Evolutionary conservation across 176 grass and related monocot species (phyloP), one percentile per base, ranked within the genome.

Genomic region (Rhynchospora pubera): DNA sequence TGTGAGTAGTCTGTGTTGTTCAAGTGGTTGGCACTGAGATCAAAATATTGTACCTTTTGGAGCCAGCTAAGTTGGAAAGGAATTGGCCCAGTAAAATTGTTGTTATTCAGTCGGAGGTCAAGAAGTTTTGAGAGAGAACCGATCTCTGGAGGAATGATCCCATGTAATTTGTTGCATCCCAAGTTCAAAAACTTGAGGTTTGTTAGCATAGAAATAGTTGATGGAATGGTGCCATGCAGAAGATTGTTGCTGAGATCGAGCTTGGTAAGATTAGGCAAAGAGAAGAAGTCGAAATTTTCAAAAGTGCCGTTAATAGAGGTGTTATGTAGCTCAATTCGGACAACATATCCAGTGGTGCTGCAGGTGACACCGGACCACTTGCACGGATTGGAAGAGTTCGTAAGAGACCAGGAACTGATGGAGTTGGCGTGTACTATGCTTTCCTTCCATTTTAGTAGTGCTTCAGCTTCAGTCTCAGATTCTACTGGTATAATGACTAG

Each of bases 191-290:
- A 21, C 55, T 42, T 5, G 16, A 97, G 89, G 0, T 87, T 46
- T 13, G 83, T 61, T 13, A 93, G 85, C 6, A 22, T 59, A 32
- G 87, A 86, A 57, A 97, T 48, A 30, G 19, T 51, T 15, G 89
- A 15, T 19, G 91, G 94, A 57, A 97, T 91, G 79, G 14, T 4
- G 47, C 91, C 94, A 1, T 0, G 0, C 9, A 97, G 56, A 69
- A 56, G 73, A 84, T 97, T 97, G 21, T 47, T 46, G 66, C 84
- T 91, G 89, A 97, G 91, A 84, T 97, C 65, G 82, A 97, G 84
- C 5, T 1, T 0, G 14, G 81, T 8, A 39, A 97, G 84, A 9
- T 10, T 6, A 52, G 84, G 85, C 60, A 97, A 8, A 42, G 89
- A 84, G 15, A 78, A 48, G 57, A 70, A 39, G 78, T 91, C 67